Base-by-base conservation (phyloP, 2,329 filamentous ascomycete species). In the Venturia aucupariae region DNA sequence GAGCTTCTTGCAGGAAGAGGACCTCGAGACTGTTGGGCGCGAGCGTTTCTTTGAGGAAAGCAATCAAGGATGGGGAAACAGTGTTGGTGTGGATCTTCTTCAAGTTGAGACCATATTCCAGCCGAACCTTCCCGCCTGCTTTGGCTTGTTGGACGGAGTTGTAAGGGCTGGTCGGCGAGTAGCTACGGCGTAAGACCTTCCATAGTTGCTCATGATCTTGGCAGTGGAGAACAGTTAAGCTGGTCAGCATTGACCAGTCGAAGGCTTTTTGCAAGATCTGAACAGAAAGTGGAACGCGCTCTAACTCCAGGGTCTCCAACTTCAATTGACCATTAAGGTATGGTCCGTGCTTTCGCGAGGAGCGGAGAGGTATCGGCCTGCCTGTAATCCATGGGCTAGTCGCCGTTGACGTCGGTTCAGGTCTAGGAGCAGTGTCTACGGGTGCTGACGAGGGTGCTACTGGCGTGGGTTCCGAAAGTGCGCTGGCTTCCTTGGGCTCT, bases 21-120 rank as follows among this genome's bases (percentile, higher is more conserved):
- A 86, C 86, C 74, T 94, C 88, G n/a, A 94, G 78, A 35, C 85
- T 88, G 72, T 94, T 90, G 0, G 90, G 90, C 24, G 86, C 87
- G 44, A 94, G 79, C 0, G 89, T 87, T 67, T 92, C 88, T 69
- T 88, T 90, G 67, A 94, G 79, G 71, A 94, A 93, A 1, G 81
- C 80, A 63, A 94, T 84, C 19, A 94, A 77, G 30, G 86, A 80
- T 8, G 83, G 78, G 0, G 89, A 89, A 2, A 89, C 86, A 15
- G 81, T 81, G 74, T 94, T 89, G 0, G 88, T 90, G 70, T 92
- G 88, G 17, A 94, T 82, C 67, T 87, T 84, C 74, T 87, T 92
- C 62, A 94, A 76, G 5, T 83, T 84, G 13, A 94, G 78, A 22
- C 71, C 68, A 44, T 76, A 77, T 51, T 76, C 57, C 59, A 65